Conservation (phyloP, 2,329 filamentous ascomycete species). For the Didymella glomerata region DNA sequence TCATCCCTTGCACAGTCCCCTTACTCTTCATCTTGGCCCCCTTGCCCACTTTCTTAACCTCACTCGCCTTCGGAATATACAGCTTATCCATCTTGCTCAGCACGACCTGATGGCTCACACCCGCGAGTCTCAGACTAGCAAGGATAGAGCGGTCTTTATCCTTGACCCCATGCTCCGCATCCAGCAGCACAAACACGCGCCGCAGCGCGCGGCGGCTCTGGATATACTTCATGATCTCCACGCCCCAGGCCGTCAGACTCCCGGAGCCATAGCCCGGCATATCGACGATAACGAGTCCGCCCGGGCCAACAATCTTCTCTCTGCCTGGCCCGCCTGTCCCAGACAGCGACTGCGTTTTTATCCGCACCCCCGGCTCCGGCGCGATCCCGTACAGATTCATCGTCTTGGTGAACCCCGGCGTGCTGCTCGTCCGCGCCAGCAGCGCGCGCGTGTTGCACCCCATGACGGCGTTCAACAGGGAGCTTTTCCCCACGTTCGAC, state of each 20-base stretch:
- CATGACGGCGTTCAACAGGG: conserved; percentile 69
- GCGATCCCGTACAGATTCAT: conserved; percentile 73
- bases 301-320: conserved; percentile 48
- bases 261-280: conserved; percentile 76
- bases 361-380: conserved; percentile 33
- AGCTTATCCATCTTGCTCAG: conserved; percentile 69
- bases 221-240: conserved; percentile 74
- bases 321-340: conserved; percentile 2
- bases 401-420: conserved; percentile 68
- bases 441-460: conserved; percentile 55
- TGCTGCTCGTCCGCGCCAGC: conserved; percentile 60
- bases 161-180: conserved; percentile 70
- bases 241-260: conserved; percentile 68
- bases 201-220: conserved; percentile 68
- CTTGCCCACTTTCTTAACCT: conserved; percentile 26
- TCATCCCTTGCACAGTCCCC: conserved; percentile 56
- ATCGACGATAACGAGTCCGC: conserved; percentile 68
- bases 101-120: conserved; percentile 70
- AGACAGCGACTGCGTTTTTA: conserved; percentile 28
- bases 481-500: conserved; percentile 75
- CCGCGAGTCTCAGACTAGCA: conserved; percentile 62
- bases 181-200: conserved; percentile 70
- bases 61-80: conserved; percentile 36
- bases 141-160: conserved; percentile 66
- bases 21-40: conserved; percentile 27